These are phyloP conservation scores for Penicillium manginii DNA, from an alignment of 495 filamentous ascomycete genomes.

Conservation along the genomic window DNA sequence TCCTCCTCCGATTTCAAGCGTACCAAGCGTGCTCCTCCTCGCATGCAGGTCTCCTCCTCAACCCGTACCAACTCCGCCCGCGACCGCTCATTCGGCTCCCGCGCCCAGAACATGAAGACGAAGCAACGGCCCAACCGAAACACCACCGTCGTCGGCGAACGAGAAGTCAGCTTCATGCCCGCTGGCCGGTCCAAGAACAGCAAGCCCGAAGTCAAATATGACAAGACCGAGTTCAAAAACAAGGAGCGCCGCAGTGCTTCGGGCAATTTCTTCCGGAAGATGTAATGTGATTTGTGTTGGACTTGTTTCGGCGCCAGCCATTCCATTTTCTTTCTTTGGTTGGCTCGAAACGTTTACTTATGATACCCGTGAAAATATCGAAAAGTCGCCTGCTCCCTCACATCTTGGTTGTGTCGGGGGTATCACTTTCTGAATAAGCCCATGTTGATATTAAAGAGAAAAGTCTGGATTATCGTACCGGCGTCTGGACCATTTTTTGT, in stretches of 20 bases:
- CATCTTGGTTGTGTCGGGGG: not conserved
- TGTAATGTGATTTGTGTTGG: conserved; percentile 38
- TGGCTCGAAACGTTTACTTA: not conserved
- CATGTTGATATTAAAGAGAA: conserved; percentile 5
- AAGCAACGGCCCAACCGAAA: conserved; percentile 50
- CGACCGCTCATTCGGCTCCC: conserved; percentile 72
- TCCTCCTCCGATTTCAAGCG: conserved; percentile 56
- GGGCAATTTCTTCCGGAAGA: conserved; percentile 55
- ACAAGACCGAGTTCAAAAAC: conserved; percentile 35
- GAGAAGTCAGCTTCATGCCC: conserved; percentile 83
- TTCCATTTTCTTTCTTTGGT: not conserved
- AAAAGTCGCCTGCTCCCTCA: not conserved
- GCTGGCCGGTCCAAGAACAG: conserved; percentile 55
- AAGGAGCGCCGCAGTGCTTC: conserved; percentile 58
- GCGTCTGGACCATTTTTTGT: conserved; percentile 6
- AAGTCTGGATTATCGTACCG: conserved; percentile 6
- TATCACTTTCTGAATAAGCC: not conserved
- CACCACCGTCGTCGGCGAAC: conserved; percentile 74
- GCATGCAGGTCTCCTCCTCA: conserved; percentile 62
- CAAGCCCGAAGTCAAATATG: conserved; percentile 34
- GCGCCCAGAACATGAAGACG: conserved; percentile 56
- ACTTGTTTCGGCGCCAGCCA: not conserved
- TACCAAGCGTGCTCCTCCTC: conserved; percentile 56
- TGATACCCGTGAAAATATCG: conserved; percentile 10
- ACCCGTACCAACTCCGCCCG: conserved; percentile 42